Conservation (phyloP, 352 stramenopile genomes). For the Proteromonas lacertae region DNA sequence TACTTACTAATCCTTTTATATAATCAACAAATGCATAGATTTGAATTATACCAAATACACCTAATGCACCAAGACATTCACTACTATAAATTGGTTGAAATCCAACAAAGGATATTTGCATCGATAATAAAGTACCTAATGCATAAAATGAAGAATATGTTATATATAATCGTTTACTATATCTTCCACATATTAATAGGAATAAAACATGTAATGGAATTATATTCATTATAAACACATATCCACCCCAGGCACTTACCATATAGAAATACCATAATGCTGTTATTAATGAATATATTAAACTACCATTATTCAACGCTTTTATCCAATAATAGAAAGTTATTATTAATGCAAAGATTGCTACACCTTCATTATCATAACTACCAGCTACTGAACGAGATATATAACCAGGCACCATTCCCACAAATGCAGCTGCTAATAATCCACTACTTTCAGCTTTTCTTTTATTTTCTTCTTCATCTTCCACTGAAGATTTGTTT, state of each 20-base stretch:
- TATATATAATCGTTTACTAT: constrained; percentile 50
- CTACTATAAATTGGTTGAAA: constrained; percentile 45
- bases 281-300: constrained; percentile 3
- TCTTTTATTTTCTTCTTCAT: constrained; percentile 49
- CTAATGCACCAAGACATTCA: constrained; percentile 24
- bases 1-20: constrained; percentile 1
- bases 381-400: constrained; percentile 65
- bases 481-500: no score
- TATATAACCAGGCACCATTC: constrained; percentile 70
- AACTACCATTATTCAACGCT: constrained; percentile 34
- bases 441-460: constrained; percentile 43
- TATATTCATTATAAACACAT: constrained; percentile 91
- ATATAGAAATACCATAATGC: constrained; percentile 59
- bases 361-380: no score
- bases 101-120: constrained; percentile 75
- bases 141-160: constrained; percentile 76
- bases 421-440: constrained; percentile 51
- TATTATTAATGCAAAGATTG: constrained; percentile 75
- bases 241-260: constrained; percentile 38
- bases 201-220: constrained; percentile 61
- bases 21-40: constrained; percentile 3
- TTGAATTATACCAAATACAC: constrained; percentile 58
- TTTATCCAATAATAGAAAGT: constrained; percentile 73
- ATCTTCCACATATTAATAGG: constrained; percentile 49
- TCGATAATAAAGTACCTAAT: constrained; percentile 59